A percentile compares a stretch with the other conserved stretches of the same genome.
These are phyloP conservation scores for Scutellaria minor DNA, from an alignment of 257 asterid species.

Conservation along the genomic window DNA sequence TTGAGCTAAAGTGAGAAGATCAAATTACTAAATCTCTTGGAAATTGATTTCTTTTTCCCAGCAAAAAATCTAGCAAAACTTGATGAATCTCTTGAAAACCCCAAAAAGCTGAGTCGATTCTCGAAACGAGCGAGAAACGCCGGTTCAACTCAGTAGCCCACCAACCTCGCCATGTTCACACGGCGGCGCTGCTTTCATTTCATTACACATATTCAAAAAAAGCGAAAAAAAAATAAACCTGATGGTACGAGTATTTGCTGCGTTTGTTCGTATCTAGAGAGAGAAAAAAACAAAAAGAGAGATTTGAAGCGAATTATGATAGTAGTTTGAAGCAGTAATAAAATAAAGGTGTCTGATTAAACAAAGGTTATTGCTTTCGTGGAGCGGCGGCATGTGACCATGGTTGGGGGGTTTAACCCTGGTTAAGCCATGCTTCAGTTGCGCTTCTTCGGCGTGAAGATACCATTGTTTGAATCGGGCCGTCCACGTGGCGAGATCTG, in stretches of 20 bases:
- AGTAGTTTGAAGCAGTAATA: conserved; percentile 9
- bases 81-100: conserved; percentile 20
- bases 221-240: not conserved
- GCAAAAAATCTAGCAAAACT: conserved; percentile 22
- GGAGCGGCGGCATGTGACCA: conserved; percentile 48
- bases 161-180: conserved; percentile 40
- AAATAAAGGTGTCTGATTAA: conserved; percentile 23
- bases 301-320: conserved; percentile 38
- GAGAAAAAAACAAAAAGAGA: conserved; percentile 46
- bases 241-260: conserved; percentile 10
- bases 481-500: conserved; percentile 64
- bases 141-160: conserved; percentile 39
- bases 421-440: conserved; percentile 29
- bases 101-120: not conserved
- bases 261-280: conserved; percentile 41
- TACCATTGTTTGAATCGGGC: conserved; percentile 22
- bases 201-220: not conserved
- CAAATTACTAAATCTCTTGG: conserved; percentile 17
- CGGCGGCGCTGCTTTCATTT: conserved; percentile 38
- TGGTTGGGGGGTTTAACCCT: conserved; percentile 38
- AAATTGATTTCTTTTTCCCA: not conserved
- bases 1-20: conserved; percentile 7
- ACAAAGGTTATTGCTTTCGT: conserved; percentile 28
- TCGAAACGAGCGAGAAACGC: conserved; percentile 41
- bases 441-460: conserved; percentile 41